phyloP scores from a whole-genome alignment of 2,329 filamentous ascomycete genomes.

The Neonectria sp. region DNA sequence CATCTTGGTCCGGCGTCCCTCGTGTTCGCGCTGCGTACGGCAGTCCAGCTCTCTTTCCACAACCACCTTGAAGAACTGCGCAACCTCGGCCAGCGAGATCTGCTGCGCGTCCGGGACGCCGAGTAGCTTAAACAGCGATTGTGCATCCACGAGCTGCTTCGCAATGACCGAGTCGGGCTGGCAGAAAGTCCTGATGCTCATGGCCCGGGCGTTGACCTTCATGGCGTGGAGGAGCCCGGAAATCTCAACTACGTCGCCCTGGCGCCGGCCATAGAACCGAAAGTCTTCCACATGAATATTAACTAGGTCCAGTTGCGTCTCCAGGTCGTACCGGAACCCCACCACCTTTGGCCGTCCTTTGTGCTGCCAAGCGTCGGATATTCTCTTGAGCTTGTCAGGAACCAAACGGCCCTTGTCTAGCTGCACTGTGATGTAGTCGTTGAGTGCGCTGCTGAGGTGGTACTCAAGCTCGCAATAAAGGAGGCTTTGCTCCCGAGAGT shows the following conservation, averaged over 20 bases:
- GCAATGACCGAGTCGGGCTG: conserved; percentile 71
- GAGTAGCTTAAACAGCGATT: conserved; percentile 66
- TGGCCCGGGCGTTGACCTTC: conserved; percentile 66
- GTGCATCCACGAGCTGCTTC: conserved; percentile 70
- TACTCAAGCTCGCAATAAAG: conserved; percentile 74
- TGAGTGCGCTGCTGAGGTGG: conserved; percentile 65
- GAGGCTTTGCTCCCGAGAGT: conserved; percentile 70
- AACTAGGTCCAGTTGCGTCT: conserved; percentile 72
- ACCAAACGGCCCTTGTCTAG: conserved; percentile 70
- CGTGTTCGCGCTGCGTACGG: conserved; percentile 43
- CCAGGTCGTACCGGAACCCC: conserved; percentile 72
- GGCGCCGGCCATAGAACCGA: conserved; percentile 66
- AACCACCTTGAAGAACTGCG: conserved; percentile 68
- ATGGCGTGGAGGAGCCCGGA: conserved; percentile 66
- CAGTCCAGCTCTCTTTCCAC: conserved; percentile 61
- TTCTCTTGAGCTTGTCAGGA: conserved; percentile 64
- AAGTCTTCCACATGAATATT: conserved; percentile 66
- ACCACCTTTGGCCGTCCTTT: conserved; percentile 69
- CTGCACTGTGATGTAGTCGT: conserved; percentile 67
- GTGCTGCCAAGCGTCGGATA: conserved; percentile 66
- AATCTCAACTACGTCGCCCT: conserved; percentile 60
- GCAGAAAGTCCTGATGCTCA: conserved; percentile 70
- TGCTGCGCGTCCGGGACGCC: conserved; percentile 61
- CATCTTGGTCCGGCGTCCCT: conserved; percentile 33
- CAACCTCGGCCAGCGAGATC: conserved; percentile 64